phyloP scores from a whole-genome alignment of 371 early-diverging fungal genomes.

The Syncephalastrum contaminatum region DNA sequence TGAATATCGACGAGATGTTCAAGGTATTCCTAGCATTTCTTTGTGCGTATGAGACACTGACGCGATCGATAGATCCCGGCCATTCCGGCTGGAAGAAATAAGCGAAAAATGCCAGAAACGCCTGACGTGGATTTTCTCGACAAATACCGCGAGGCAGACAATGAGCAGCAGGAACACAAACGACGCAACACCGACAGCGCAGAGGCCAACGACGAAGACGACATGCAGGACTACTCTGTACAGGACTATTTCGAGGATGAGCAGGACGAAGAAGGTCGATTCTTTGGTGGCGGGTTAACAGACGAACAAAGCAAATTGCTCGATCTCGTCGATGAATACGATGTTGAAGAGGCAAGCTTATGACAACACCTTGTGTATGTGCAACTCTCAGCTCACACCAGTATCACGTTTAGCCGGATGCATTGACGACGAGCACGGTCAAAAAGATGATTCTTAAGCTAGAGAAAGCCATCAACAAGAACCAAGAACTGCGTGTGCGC shows the following conservation, averaged over 20 bases:
- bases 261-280: constrained; percentile 76
- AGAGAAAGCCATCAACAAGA: constrained; percentile 83
- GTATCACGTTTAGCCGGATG: constrained; percentile 35
- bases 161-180: constrained; percentile 21
- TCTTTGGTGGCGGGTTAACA: constrained; percentile 85
- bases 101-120: constrained; percentile 60
- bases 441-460: constrained; percentile 79
- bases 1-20: constrained; percentile 75
- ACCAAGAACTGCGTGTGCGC: constrained; percentile 85
- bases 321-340: constrained; percentile 83
- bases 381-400: background rate
- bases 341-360: constrained; percentile 62
- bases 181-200: constrained; percentile 23
- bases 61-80: constrained; percentile 45
- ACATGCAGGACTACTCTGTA: constrained; percentile 17
- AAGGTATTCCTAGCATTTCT: constrained; percentile 41
- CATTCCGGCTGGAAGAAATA: constrained; percentile 58
- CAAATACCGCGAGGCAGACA: constrained; percentile 31
- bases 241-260: constrained; percentile 20
- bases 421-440: constrained; percentile 62
- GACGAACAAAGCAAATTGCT: constrained; percentile 75
- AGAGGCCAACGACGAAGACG: constrained; percentile 47
- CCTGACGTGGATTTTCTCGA: constrained; percentile 49
- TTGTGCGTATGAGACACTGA: background rate
- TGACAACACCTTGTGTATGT: background rate